These are phyloP conservation scores for Acidiella bohemica DNA, from an alignment of 495 filamentous ascomycete species.

Conservation along the genomic window DNA sequence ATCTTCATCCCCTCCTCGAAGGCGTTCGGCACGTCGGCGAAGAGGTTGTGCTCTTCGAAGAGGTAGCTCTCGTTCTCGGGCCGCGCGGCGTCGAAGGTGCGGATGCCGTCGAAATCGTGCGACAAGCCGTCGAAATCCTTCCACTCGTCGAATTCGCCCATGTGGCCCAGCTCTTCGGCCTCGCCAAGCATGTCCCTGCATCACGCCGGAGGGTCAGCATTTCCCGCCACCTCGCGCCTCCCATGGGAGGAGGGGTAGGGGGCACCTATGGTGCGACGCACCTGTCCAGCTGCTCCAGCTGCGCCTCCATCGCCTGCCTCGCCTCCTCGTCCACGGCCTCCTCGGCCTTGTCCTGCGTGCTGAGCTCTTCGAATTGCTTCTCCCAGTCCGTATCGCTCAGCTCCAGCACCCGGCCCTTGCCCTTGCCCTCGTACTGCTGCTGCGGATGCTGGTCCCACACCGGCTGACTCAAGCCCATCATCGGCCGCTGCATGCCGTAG, in stretches of 20 bases:
- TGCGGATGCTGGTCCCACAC: slow-evolving; percentile 41
- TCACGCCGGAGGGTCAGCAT: no score
- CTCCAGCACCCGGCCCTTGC: slow-evolving; percentile 82
- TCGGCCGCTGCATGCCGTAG: slow-evolving; percentile 28
- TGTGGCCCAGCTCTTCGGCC: slow-evolving; percentile 44
- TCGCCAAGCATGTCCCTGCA: slow-evolving; percentile 55
- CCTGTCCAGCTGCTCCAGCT: slow-evolving; percentile 84
- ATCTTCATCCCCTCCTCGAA: slow-evolving; percentile 86
- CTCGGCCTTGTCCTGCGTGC: slow-evolving; percentile 48
- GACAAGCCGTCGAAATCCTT: slow-evolving; percentile 55
- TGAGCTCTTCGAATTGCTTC: slow-evolving; percentile 82
- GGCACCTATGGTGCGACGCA: no score
- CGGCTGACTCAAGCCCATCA: slow-evolving; percentile 28
- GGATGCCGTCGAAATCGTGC: slow-evolving; percentile 9
- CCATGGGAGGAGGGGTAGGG: neutral
- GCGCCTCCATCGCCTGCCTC: slow-evolving; percentile 66
- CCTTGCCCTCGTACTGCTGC: slow-evolving; percentile 51
- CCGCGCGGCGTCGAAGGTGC: slow-evolving; percentile 41
- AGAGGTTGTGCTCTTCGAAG: slow-evolving; percentile 88
- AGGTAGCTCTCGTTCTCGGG: slow-evolving; percentile 77
- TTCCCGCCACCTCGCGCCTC: neutral
- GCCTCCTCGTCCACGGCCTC: slow-evolving; percentile 53
- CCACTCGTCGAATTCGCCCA: slow-evolving; percentile 57
- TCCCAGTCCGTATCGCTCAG: slow-evolving; percentile 92
- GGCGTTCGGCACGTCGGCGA: slow-evolving; percentile 58